These are phyloP conservation scores for Stagonosporopsis tanaceti DNA, from an alignment of 2,329 filamentous ascomycete species.

Conservation along the genomic window DNA sequence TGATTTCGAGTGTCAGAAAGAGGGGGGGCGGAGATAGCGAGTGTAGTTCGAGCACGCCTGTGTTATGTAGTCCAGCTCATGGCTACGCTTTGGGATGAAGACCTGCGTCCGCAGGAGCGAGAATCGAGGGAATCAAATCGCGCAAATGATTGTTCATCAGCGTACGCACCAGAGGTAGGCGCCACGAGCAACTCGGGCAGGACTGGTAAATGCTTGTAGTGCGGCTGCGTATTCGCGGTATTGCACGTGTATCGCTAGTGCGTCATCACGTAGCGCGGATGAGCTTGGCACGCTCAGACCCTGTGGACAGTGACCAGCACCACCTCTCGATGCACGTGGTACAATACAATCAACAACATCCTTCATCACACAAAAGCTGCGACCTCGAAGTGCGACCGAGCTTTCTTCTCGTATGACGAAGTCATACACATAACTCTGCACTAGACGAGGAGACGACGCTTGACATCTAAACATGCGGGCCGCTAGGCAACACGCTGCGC, in stretches of 20 bases:
- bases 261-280: conserved; percentile 14
- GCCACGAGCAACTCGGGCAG: conserved; percentile 3
- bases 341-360: not conserved
- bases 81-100: not conserved
- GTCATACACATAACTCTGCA: not conserved
- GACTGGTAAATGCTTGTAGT: not conserved
- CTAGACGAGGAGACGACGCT: not conserved
- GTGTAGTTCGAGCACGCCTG: not conserved
- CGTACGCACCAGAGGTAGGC: not conserved
- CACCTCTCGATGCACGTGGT: conserved; percentile 29
- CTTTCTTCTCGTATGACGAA: not conserved
- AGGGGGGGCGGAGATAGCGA: conserved; percentile 1
- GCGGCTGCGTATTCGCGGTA: not conserved
- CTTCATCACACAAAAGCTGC: conserved; percentile 3
- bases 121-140: not conserved
- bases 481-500: conserved; percentile 34
- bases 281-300: conserved; percentile 10
- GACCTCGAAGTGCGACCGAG: not conserved
- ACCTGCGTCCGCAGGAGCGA: not conserved
- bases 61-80: conserved; percentile 12
- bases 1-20: conserved; percentile 7
- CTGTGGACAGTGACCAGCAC: conserved; percentile 24
- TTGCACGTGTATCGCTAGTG: conserved; percentile 4
- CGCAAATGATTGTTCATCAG: not conserved
- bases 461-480: conserved; percentile 38